These are phyloP conservation scores for Cutaneotrichosporon sp. DNA, from an alignment of 1,284 basidiomycete genomes.

Conservation along the genomic window DNA sequence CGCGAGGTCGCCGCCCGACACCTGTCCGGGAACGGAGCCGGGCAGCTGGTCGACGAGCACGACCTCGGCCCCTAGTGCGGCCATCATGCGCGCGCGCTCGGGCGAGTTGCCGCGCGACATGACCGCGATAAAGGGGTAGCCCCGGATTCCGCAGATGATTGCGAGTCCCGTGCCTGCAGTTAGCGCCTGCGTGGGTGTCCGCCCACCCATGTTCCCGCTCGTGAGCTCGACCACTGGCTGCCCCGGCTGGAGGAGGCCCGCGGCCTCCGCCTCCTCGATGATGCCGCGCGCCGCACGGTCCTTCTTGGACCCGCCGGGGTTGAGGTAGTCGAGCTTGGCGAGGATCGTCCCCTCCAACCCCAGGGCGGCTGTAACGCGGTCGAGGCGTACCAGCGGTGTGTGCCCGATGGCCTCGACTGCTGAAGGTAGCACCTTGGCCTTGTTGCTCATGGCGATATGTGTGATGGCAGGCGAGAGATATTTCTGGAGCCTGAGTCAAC, in stretches of 20 bases:
- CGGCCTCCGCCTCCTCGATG: conserved; percentile 1
- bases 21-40: neutral
- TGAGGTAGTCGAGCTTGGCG: conserved; percentile 13
- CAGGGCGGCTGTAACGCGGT: conserved; percentile 3
- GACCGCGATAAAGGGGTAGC: conserved; percentile 8
- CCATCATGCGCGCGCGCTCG: conserved; percentile 11
- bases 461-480: neutral
- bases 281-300: conserved; percentile 5
- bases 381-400: conserved; percentile 6
- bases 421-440: conserved; percentile 4
- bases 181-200: neutral
- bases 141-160: conserved; percentile 4
- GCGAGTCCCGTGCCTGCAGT: conserved; percentile 2
- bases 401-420: conserved; percentile 5
- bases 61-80: conserved; percentile 9
- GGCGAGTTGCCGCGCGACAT: conserved; percentile 8
- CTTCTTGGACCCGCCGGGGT: conserved; percentile 9
- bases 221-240: conserved; percentile 11
- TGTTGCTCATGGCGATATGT: neutral
- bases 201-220: neutral
- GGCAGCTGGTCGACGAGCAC: conserved; percentile 5
- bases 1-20: conserved; percentile 4
- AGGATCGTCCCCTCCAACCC: conserved; percentile 6
- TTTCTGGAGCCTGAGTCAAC: neutral
- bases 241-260: neutral